A percentile compares a stretch with the other conserved stretches of the same genome.
Evolutionary conservation across 2,329 filamentous ascomycete species (phyloP).

Genomic region (Delphinella strobiligena): DNA sequence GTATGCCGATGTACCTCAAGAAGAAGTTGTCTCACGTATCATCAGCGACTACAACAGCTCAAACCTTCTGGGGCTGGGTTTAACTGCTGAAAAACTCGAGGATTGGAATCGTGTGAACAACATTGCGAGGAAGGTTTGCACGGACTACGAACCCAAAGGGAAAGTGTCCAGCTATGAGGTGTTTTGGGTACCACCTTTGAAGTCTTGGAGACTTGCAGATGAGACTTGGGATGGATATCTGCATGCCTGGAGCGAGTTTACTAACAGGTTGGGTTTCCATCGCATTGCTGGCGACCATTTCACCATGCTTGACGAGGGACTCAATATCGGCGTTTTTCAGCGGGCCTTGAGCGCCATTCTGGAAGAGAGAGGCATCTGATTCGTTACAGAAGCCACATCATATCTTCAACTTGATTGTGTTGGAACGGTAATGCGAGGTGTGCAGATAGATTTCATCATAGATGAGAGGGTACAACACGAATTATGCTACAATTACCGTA

Average conservation of each 20-base stretch:
- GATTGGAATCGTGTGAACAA: background rate
- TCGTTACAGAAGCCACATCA: too few species aligned
- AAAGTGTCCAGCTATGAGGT: constrained; percentile 28
- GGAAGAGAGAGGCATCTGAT: background rate
- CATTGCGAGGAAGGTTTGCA: background rate
- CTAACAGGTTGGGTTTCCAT: constrained; percentile 9
- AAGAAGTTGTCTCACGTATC: background rate
- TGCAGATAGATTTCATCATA: too few species aligned
- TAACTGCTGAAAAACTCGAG: background rate
- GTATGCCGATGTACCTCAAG: background rate
- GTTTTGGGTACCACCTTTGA: constrained; percentile 28
- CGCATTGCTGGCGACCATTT: constrained; percentile 14
- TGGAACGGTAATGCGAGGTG: too few species aligned
- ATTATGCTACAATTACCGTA: too few species aligned
- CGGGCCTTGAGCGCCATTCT: constrained; percentile 1
- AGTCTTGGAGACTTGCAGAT: constrained; percentile 15
- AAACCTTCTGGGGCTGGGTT: background rate
- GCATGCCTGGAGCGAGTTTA: constrained; percentile 14
- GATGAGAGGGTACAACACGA: too few species aligned
- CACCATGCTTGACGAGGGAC: constrained; percentile 12
- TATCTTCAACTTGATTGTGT: too few species aligned
- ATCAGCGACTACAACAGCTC: background rate
- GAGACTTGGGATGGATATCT: constrained; percentile 20
- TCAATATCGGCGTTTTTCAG: constrained; percentile 13
- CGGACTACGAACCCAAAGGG: constrained; percentile 30